Conservation (phyloP, 106 monocot genomes). For the Dendrobium huoshanense region DNA sequence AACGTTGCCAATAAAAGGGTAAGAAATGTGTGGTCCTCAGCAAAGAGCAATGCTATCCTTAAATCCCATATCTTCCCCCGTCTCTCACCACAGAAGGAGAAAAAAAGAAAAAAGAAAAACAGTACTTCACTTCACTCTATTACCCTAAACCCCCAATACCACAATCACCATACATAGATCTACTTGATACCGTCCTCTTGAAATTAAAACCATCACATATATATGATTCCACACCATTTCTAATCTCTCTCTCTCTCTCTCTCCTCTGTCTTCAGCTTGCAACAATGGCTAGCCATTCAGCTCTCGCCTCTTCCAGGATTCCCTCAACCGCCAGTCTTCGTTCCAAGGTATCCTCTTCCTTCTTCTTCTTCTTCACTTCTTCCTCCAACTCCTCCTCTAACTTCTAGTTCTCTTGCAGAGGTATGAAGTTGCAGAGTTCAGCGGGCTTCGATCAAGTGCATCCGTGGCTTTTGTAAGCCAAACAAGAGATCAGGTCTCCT, state of each 20-base stretch:
- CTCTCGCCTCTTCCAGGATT: slow-evolving; percentile 81
- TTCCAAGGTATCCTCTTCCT: slow-evolving; percentile 27
- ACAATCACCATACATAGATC: slow-evolving; percentile 19
- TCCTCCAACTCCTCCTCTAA: background rate
- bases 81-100: background rate
- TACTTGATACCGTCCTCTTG: too few species aligned
- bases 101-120: too few species aligned
- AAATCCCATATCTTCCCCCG: slow-evolving; percentile 28
- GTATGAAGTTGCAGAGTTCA: slow-evolving; percentile 56
- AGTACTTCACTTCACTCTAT: too few species aligned
- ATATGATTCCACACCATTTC: background rate
- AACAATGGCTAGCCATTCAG: slow-evolving; percentile 77
- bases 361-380: background rate
- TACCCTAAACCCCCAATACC: background rate
- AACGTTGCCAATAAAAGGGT: background rate
- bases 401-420: slow-evolving; percentile 25
- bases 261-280: slow-evolving; percentile 24
- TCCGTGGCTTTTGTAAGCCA: slow-evolving; percentile 27
- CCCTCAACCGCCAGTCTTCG: slow-evolving; percentile 55
- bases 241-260: background rate
- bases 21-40: slow-evolving; percentile 44
- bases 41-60: slow-evolving; percentile 28
- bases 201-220: background rate
- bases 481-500: slow-evolving; percentile 42
- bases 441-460: slow-evolving; percentile 57